phyloP scores from a whole-genome alignment of 2,329 filamentous ascomycete species.

The Aureobasidium sp. region DNA sequence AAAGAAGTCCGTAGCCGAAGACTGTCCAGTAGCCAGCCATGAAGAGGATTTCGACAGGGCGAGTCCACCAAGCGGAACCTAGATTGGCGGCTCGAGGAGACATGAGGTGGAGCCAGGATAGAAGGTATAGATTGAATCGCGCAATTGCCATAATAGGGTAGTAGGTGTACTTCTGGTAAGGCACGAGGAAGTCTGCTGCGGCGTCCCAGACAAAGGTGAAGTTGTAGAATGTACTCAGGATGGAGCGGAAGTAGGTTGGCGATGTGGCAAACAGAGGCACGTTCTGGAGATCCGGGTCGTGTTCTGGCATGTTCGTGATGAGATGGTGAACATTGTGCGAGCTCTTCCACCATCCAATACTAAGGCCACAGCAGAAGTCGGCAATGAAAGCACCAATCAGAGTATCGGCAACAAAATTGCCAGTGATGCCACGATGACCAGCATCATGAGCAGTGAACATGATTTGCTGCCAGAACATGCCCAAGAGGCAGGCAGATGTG shows the following conservation, averaged over 20 bases:
- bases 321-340: conserved; percentile 62
- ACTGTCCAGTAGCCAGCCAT: conserved; percentile 77
- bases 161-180: conserved; percentile 73
- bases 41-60: conserved; percentile 68
- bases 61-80: conserved; percentile 74
- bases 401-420: conserved; percentile 50
- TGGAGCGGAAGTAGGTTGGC: conserved; percentile 64
- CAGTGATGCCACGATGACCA: conserved; percentile 54
- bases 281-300: conserved; percentile 42
- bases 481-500: conserved; percentile 50
- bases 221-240: conserved; percentile 78
- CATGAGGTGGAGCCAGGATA: conserved; percentile 72
- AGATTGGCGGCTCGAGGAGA: conserved; percentile 61
- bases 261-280: conserved; percentile 84
- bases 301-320: conserved; percentile 52
- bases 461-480: conserved; percentile 59
- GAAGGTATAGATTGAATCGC: conserved; percentile 76
- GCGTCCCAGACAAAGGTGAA: conserved; percentile 70
- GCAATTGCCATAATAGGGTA: conserved; percentile 74
- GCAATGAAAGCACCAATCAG: conserved; percentile 55
- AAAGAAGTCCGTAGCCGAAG: conserved; percentile 77
- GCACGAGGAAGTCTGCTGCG: conserved; percentile 60
- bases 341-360: conserved; percentile 62
- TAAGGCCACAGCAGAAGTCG: conserved; percentile 57
- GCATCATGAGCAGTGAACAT: conserved; percentile 62